These are phyloP conservation scores for Globisporangium viniferum DNA, from an alignment of 352 stramenopile genomes.

Conservation along the genomic window DNA sequence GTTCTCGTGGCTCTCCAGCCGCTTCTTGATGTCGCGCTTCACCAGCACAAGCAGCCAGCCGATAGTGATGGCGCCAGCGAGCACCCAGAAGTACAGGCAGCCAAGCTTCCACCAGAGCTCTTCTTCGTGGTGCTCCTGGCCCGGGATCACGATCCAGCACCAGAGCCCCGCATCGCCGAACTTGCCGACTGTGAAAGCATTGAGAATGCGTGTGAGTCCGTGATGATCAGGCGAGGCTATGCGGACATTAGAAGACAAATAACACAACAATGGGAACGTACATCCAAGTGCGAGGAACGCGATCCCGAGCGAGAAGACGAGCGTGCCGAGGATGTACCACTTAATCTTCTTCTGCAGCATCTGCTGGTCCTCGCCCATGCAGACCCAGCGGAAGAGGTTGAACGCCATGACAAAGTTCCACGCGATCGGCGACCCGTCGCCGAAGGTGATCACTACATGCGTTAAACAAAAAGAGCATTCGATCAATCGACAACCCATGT, in stretches of 20 bases:
- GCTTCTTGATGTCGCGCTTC: slow-evolving; percentile 75
- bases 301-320: slow-evolving; percentile 62
- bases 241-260: background rate
- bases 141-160: slow-evolving; percentile 70
- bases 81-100: slow-evolving; percentile 74
- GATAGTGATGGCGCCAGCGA: slow-evolving; percentile 53
- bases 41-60: slow-evolving; percentile 62
- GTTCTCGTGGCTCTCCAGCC: slow-evolving; percentile 69
- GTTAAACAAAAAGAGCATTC: background rate
- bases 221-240: background rate
- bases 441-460: slow-evolving; percentile 69
- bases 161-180: slow-evolving; percentile 70
- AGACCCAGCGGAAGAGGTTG: slow-evolving; percentile 83
- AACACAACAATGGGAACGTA: slow-evolving; percentile 12
- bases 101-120: slow-evolving; percentile 76
- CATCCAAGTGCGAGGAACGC: slow-evolving; percentile 41
- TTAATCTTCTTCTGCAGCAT: slow-evolving; percentile 84
- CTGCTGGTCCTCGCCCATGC: slow-evolving; percentile 76
- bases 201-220: background rate
- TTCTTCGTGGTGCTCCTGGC: slow-evolving; percentile 29
- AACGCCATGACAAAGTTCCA: slow-evolving; percentile 87
- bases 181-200: slow-evolving; percentile 33
- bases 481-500: background rate
- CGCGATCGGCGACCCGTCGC: slow-evolving; percentile 64
- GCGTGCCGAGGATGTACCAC: slow-evolving; percentile 63